Conservation (phyloP, 169 alveolate species). For the Cryptosporidium ubiquitum region DNA sequence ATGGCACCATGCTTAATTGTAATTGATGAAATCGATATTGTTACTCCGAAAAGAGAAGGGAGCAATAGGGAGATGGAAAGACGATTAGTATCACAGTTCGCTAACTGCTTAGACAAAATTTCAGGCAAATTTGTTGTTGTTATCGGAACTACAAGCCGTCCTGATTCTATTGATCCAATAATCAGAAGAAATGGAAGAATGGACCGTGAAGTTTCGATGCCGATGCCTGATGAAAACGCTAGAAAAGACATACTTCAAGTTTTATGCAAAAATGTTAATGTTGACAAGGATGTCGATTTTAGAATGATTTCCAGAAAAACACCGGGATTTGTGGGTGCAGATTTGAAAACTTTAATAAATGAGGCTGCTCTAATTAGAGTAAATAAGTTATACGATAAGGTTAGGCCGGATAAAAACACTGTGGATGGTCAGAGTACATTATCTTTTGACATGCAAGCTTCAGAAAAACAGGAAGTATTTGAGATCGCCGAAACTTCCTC, state of each 20-base stretch:
- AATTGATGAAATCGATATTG: conserved; percentile 84
- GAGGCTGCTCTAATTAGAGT: conserved; percentile 86
- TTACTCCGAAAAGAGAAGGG: conserved; percentile 90
- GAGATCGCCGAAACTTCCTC: background rate
- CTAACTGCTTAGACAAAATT: conserved; percentile 91
- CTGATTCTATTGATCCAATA: conserved; percentile 88
- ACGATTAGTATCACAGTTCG: conserved; percentile 93
- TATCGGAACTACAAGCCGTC: conserved; percentile 88
- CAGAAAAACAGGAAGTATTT: background rate
- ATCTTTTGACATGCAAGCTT: conserved; percentile 34
- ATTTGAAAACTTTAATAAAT: conserved; percentile 86
- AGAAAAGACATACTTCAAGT: conserved; percentile 78
- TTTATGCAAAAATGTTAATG: conserved; percentile 80
- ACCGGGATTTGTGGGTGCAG: conserved; percentile 95
- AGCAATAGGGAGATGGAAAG: conserved; percentile 93
- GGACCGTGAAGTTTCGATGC: conserved; percentile 87
- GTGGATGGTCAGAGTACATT: background rate
- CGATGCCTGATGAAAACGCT: conserved; percentile 86
- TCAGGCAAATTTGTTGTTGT: conserved; percentile 84
- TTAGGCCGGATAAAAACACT: background rate
- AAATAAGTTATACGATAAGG: conserved; percentile 7
- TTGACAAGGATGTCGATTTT: conserved; percentile 76
- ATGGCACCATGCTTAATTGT: conserved; percentile 87
- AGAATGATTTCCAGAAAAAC: conserved; percentile 77
- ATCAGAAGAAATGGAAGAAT: conserved; percentile 90